phyloP scores from a whole-genome alignment of 2,329 filamentous ascomycete genomes.

The Trichoderma arundinaceum region DNA sequence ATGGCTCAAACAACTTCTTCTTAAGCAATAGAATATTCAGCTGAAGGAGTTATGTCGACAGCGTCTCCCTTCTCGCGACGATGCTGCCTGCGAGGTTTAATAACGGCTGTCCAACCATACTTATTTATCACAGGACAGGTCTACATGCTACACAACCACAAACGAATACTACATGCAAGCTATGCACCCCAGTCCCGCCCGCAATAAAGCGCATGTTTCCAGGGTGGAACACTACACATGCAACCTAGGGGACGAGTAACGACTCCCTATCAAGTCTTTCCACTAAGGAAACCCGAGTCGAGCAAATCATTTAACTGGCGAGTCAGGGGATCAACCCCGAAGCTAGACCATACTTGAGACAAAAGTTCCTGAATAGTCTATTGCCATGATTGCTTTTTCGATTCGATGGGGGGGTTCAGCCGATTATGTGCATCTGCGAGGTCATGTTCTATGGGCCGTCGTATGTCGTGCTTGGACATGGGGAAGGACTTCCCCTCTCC shows the following conservation, averaged over 20 bases:
- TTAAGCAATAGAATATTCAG: background rate
- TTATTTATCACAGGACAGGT: slow-evolving; percentile 15
- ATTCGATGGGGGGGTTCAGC: slow-evolving; percentile 1
- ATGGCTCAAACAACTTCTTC: background rate
- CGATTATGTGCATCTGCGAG: background rate
- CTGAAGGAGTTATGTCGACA: background rate
- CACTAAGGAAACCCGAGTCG: background rate
- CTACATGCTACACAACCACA: background rate
- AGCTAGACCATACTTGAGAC: slow-evolving; percentile 15
- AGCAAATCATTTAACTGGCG: background rate
- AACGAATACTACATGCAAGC: background rate
- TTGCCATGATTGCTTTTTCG: background rate
- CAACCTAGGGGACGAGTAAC: background rate
- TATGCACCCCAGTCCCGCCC: background rate
- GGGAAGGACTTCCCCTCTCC: background rate
- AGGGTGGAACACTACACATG: slow-evolving; percentile 16
- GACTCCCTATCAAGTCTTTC: slow-evolving; percentile 11
- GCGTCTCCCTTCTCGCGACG: background rate
- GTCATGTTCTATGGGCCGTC: background rate
- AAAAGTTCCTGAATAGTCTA: slow-evolving; percentile 26
- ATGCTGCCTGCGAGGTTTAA: background rate
- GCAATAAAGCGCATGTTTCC: slow-evolving; percentile 1
- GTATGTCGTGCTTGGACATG: background rate
- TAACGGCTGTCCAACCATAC: slow-evolving; percentile 1
- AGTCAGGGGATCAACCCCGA: slow-evolving; percentile 20